Evolutionary conservation across 148 eudicot species (phyloP).

Genomic region (Rhododendron ferrugineum): DNA sequence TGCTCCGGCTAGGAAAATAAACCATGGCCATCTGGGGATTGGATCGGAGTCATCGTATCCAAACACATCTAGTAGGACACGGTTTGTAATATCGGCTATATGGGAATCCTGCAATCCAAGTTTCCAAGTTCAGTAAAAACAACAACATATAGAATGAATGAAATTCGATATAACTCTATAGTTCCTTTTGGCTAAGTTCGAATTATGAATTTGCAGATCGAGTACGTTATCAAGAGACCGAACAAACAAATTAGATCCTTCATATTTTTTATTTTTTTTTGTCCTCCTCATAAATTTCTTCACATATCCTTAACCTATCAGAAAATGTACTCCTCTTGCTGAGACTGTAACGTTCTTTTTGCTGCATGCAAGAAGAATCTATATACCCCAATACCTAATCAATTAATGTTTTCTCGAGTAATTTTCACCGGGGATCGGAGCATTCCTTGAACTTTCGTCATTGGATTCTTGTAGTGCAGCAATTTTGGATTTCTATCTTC

Average conservation of each 20-base stretch:
- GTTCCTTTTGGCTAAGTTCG: not conserved
- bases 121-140: not conserved
- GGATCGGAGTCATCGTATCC: slow-evolving; percentile 10
- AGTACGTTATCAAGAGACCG: not conserved
- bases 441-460: not conserved
- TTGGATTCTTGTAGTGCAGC: not conserved
- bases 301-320: not conserved
- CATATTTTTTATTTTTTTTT: not conserved
- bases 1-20: slow-evolving; percentile 75
- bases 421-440: not conserved
- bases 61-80: slow-evolving; percentile 22
- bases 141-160: too few relatives aligned
- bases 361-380: not conserved
- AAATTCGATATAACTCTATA: not conserved
- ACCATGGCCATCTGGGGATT: slow-evolving; percentile 85
- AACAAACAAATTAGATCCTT: not conserved
- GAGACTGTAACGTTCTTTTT: not conserved
- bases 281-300: not conserved
- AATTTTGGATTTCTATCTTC: not conserved
- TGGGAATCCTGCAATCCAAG: slow-evolving; percentile 38
- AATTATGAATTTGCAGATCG: not conserved
- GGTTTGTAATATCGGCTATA: slow-evolving; percentile 20
- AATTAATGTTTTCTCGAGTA: too few relatives aligned
- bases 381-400: not conserved
- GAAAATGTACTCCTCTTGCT: not conserved